Evolutionary conservation across 2,329 filamentous ascomycete species (phyloP).

Genomic region (Diaporthe vexans): DNA sequence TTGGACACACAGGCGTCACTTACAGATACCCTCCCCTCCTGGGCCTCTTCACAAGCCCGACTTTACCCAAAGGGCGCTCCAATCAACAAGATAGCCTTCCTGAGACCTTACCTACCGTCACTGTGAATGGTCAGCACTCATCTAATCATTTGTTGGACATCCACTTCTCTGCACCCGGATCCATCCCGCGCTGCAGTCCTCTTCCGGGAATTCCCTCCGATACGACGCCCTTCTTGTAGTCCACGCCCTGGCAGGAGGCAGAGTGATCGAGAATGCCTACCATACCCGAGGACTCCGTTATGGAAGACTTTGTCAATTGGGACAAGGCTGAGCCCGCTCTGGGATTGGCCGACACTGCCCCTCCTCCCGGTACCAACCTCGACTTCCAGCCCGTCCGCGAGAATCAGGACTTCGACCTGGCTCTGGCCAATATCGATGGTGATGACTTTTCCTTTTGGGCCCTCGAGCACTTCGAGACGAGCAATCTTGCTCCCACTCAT

Average conservation of each 20-base stretch:
- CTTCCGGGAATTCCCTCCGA: slow-evolving; percentile 22
- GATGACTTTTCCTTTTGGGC: slow-evolving; percentile 73
- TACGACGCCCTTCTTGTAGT: slow-evolving; percentile 37
- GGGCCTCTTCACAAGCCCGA: slow-evolving; percentile 23
- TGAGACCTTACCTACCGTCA: neutral
- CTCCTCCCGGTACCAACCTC: slow-evolving; percentile 53
- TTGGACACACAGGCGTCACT: slow-evolving; percentile 10
- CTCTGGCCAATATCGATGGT: slow-evolving; percentile 68
- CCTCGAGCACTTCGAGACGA: slow-evolving; percentile 68
- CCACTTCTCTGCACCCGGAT: slow-evolving; percentile 29
- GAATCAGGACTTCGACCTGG: slow-evolving; percentile 63
- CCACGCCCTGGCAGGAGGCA: slow-evolving; percentile 30
- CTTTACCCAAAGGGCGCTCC: slow-evolving; percentile 22
- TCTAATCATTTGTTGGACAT: slow-evolving; percentile 22
- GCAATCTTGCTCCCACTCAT: slow-evolving; percentile 50
- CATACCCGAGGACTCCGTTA: slow-evolving; percentile 45
- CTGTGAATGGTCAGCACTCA: slow-evolving; percentile 32
- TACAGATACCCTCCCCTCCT: neutral
- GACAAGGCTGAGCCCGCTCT: slow-evolving; percentile 61
- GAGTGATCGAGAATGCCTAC: slow-evolving; percentile 41
- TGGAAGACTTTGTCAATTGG: slow-evolving; percentile 77
- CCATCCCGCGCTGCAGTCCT: slow-evolving; percentile 22
- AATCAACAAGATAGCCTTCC: slow-evolving; percentile 18
- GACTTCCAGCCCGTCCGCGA: slow-evolving; percentile 45
- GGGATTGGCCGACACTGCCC: slow-evolving; percentile 45